These are phyloP conservation scores for Pholiota microspora DNA, from an alignment of 768 basidiomycete species.

Conservation along the genomic window DNA sequence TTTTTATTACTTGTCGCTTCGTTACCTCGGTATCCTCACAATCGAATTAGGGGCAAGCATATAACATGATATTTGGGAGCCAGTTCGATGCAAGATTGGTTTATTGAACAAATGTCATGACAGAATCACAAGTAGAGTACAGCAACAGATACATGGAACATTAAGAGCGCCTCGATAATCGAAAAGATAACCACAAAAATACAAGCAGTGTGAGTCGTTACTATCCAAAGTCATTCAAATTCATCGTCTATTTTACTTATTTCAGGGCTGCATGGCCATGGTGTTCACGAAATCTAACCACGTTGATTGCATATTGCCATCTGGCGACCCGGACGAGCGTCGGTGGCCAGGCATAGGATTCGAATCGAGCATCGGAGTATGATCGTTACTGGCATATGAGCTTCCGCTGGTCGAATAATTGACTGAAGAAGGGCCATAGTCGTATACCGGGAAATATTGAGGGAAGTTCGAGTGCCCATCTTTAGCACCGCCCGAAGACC, in stretches of 20 bases:
- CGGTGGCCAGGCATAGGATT: conserved; percentile 36
- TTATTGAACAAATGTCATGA: neutral
- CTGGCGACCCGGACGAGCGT: conserved; percentile 54
- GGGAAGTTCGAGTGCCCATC: conserved; percentile 40
- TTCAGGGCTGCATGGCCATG: conserved; percentile 30
- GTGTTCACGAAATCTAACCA: conserved; percentile 64
- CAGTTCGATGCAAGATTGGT: neutral
- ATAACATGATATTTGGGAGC: neutral
- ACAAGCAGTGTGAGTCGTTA: neutral
- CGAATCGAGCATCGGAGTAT: conserved; percentile 32
- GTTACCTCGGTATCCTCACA: no score
- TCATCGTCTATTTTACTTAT: neutral
- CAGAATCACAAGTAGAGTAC: neutral
- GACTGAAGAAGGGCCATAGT: conserved; percentile 48
- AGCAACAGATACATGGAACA: neutral
- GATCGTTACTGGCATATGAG: conserved; percentile 20
- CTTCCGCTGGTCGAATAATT: conserved; percentile 3
- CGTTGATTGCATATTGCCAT: conserved; percentile 57
- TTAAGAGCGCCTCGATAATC: neutral
- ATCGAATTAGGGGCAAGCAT: neutral
- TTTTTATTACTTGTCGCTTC: neutral
- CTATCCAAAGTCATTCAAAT: no score
- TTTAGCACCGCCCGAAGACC: conserved; percentile 9
- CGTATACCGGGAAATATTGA: conserved; percentile 75
- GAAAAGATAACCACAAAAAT: neutral